These are phyloP conservation scores for Krasilnikovozyma curviuscula DNA, from an alignment of 768 basidiomycete species.

Conservation along the genomic window DNA sequence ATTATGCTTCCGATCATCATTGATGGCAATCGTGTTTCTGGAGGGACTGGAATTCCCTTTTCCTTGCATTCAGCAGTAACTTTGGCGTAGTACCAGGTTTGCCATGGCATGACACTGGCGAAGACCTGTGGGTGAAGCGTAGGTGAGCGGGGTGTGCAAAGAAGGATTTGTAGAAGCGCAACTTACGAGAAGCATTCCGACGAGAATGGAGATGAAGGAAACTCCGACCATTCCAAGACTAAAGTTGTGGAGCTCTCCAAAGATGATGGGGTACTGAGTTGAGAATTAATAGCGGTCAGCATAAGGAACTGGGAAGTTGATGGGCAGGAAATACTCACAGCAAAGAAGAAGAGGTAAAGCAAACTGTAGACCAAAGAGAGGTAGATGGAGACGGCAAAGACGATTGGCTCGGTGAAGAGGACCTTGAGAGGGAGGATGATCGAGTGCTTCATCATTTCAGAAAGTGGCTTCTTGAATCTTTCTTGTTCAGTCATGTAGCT, in stretches of 20 bases:
- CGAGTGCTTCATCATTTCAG: conserved; percentile 33
- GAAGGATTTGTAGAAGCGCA: conserved; percentile 36
- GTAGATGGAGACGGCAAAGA: no score
- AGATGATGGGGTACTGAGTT: conserved; percentile 12
- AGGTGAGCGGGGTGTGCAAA: conserved; percentile 37
- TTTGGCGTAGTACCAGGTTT: neutral
- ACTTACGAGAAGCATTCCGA: conserved; percentile 39
- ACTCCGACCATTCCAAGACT: neutral
- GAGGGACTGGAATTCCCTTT: conserved; percentile 1
- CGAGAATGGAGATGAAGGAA: neutral
- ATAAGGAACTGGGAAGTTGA: neutral
- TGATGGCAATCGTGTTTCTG: conserved; percentile 1
- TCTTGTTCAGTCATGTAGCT: conserved; percentile 19
- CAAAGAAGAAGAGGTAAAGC: conserved; percentile 44
- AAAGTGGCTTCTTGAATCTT: conserved; percentile 14
- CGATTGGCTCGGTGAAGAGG: conserved; percentile 42
- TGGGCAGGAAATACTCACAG: neutral
- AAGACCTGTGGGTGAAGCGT: conserved; percentile 35
- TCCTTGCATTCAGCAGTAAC: neutral
- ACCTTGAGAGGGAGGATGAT: conserved; percentile 50
- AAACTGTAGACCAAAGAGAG: conserved; percentile 46
- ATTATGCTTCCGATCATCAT: conserved; percentile 23
- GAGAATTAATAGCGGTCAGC: conserved; percentile 9
- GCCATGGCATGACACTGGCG: neutral
- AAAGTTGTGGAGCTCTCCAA: conserved; percentile 21